Base-by-base conservation (phyloP, 352 stramenopile species). In the Phytopythium mirpurense region DNA sequence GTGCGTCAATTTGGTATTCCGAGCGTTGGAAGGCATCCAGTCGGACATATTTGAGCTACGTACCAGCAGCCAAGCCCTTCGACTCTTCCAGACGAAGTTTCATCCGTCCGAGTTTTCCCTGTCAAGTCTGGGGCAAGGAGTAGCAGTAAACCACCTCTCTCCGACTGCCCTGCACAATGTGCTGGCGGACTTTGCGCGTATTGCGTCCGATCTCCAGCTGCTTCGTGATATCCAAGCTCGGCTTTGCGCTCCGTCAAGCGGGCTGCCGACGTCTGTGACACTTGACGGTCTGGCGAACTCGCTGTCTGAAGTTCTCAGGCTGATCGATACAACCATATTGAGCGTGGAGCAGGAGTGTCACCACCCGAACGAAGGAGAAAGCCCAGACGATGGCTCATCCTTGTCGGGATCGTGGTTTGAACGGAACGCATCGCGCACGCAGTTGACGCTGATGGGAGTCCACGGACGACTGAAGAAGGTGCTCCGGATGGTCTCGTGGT, bases 201-300 rank as follows among this genome's bases (percentile, higher is more conserved):
- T 61, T 19, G 74, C 76, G 18, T 68, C 74, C 0, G 59, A 85
- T n/a, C 34, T 89, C 10, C 67, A 87, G 42, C 44, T 75, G n/a
- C 56, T 89, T 47, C 69, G 74, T 35, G 66, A 86, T 47, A 35
- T 83, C 31, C 48, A 63, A 15, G 40, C 9, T 6, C 73, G 72
- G 56, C 48, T 69, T 40, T 43, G 58, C 14, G 47, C 51, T 47
- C 36, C n/a, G 5, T 44, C 48, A 40, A 37, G 50, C 15, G 57
- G 47, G 10, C 47, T 53, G 1, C 43, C 61, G 6, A 47, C 51
- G 27, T 75, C 68, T 42, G 65, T 68, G 24, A 68, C 65, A 5
- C 51, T 83, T 9, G 74, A 89, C 65, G 75, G 78, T 2, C 48
- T 87, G 12, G 69, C 74, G 3, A 68, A 70, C n/a, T 66, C 72